These are phyloP conservation scores for Paramyrothecium sp. DNA, from an alignment of 2,329 filamentous ascomycete genomes.

Conservation along the genomic window DNA sequence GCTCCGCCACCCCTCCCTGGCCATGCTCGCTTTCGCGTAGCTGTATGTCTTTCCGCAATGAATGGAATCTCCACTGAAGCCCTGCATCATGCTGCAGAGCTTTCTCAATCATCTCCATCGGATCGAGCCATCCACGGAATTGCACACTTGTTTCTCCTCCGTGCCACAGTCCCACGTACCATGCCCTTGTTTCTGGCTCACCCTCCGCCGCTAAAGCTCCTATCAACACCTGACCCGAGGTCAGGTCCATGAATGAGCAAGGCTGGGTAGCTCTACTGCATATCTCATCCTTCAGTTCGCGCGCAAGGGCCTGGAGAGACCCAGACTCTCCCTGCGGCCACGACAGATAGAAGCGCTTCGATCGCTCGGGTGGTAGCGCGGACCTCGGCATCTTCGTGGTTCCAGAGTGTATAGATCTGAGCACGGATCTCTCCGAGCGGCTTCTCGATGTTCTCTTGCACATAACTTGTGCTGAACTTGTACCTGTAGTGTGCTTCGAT, in stretches of 20 bases:
- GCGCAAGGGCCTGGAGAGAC: background rate
- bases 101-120: background rate
- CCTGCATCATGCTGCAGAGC: background rate
- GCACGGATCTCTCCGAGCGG: background rate
- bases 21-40: too few relatives aligned
- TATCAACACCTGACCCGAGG: background rate
- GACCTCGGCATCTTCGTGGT: background rate
- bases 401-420: background rate
- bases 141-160: background rate
- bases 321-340: background rate
- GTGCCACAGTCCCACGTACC: background rate
- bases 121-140: background rate
- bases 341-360: background rate
- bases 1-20: too few relatives aligned
- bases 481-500: background rate
- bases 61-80: background rate
- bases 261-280: background rate
- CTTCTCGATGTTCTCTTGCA: background rate
- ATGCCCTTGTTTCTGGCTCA: background rate
- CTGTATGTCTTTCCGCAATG: too few relatives aligned
- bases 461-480: background rate
- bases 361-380: background rate
- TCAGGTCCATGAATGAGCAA: background rate
- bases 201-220: background rate
- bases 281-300: background rate